A percentile compares a stretch with the other conserved stretches of the same genome.
Conservation (phyloP, 2,329 filamentous ascomycete species). For the Pseudocercospora cruenta region DNA sequence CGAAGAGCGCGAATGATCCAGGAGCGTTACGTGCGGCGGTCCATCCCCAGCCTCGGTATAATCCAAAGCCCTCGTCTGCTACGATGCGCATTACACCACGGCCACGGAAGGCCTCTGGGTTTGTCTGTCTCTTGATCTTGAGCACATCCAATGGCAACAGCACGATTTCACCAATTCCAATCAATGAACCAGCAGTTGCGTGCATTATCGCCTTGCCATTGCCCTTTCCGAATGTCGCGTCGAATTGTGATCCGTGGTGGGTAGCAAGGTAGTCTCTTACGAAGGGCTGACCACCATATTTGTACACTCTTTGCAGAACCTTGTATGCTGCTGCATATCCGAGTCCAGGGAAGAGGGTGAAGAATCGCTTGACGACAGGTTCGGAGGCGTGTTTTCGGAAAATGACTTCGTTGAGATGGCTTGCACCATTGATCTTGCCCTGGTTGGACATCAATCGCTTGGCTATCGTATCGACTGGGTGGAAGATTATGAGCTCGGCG, state of each 20-base stretch:
- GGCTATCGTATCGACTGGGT: constrained; percentile 95
- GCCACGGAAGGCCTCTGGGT: constrained; percentile 95
- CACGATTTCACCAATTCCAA: constrained; percentile 96
- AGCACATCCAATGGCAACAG: constrained; percentile 93
- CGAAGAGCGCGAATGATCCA: constrained; percentile 97
- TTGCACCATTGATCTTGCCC: constrained; percentile 64
- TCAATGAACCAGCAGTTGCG: constrained; percentile 90
- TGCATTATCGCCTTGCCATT: constrained; percentile 98
- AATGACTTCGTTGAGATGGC: constrained; percentile 84
- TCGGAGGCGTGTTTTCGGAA: constrained; percentile 87
- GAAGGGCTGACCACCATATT: constrained; percentile 96
- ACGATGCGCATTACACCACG: constrained; percentile 89
- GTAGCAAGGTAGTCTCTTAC: constrained; percentile 83
- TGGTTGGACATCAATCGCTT: constrained; percentile 99
- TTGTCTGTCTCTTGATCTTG: constrained; percentile 99
- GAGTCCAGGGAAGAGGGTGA: constrained; percentile 94
- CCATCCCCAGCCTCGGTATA: constrained; percentile 97
- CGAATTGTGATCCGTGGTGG: constrained; percentile 82
- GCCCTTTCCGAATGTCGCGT: constrained; percentile 89
- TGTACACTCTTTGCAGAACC: constrained; percentile 95
- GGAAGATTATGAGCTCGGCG: constrained; percentile 89
- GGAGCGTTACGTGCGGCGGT: constrained; percentile 96
- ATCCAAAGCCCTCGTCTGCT: constrained; percentile 87
- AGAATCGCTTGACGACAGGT: constrained; percentile 74
- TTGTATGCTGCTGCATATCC: constrained; percentile 99